Evolutionary conservation across 306 rosid genomes (phyloP), one percentile per base, ranked within the genome.

Genomic region (Fragaria nilgerrensis): DNA sequence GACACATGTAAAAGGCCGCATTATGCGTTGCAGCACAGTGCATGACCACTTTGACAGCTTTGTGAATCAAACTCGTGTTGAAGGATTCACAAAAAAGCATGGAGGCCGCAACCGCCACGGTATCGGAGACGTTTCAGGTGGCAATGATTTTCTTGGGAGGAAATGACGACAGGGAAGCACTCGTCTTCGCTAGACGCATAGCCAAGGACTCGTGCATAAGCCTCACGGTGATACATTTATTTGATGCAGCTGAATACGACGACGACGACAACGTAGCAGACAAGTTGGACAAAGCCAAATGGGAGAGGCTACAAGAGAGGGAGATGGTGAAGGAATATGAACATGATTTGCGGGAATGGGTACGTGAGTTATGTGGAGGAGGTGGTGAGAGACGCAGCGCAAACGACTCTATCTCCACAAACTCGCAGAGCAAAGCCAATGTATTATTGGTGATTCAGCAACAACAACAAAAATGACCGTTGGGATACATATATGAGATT

Each of bases 61-160:
- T 0, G 41, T 5, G 41, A 37, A 37, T 5, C 1, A 0, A 37
- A 4, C 41, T 37, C 41, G 41, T 37, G 41, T 0, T 37, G 7
- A 5, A 37, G 0, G 7, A 37, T 37, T 37, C 34, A 32, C 34
- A 2, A 37, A 44, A 44, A 44, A 44, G 0, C 48, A 9, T 10
- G 48, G 48, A 44, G 48, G 1, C 48, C 48, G 15, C 14, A 10
- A 44, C 48, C 48, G 15, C 14, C 14, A 44, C 14, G 14, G 14
- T 9, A 44, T 10, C 3, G 0, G 48, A 44, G 13, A 44, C 2
- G 48, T 49, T 49, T 49, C 5, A 1, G 55, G 87, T 89, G 3
- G 84, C 88, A 2, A 0, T 87, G 80, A 53, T 91, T 12, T 91
- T 79, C 80, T n/a, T 91, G 9, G 92, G 92, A 37, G 96, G 96